Base-by-base conservation (phyloP, 306 rosid genomes). In the Echinosophora koreensis region DNA sequence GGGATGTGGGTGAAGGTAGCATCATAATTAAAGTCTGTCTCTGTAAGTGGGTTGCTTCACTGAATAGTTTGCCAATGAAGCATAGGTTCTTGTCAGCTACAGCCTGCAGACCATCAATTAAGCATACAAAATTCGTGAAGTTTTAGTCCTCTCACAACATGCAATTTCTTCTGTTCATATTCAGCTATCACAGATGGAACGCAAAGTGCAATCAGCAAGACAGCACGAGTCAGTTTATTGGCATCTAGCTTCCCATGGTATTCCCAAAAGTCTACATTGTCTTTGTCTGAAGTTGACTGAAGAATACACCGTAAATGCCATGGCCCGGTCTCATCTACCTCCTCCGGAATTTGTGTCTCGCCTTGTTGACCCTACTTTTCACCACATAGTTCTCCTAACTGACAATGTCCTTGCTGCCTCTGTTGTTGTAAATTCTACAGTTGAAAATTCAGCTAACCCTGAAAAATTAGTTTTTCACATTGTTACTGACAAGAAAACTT, bases 401-500 rank as follows among this genome's bases (percentile, higher is more conserved):
- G 97, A 91, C 79, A 94, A 94, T 38, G 83, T 94, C 75, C 92
- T 94, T 16, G 98, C 98, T 12, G 98, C 98, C 69, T 91, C 98
- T 70, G 94, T 89, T 38, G 97, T 90, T 72, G 85, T 94, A 70
- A 86, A 92, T 30, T 91, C 98, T 51, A 73, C 97, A 0, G 52
- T 90, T 74, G 85, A 87, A 80, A 88, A 73, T 71, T 94, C 97
- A 6, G 84, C 82, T 79, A 81, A 85, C 80, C 97, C 97, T 11
- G 89, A 85, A 67, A 91, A 86, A 2, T 69, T 94, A 82, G 90
- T 91, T 57, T 90, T 94, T 77, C 98, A 94, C 80, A 87, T 94
- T 34, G 89, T 94, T 66, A 94, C 97, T 1, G 97, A 94, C 82
- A 91, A 90, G 88, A 88, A 94, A 73, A 94, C 98, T 42, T 94